phyloP scores from a whole-genome alignment of 2,329 filamentous ascomycete species.

The Alternaria novae-zelandiae region DNA sequence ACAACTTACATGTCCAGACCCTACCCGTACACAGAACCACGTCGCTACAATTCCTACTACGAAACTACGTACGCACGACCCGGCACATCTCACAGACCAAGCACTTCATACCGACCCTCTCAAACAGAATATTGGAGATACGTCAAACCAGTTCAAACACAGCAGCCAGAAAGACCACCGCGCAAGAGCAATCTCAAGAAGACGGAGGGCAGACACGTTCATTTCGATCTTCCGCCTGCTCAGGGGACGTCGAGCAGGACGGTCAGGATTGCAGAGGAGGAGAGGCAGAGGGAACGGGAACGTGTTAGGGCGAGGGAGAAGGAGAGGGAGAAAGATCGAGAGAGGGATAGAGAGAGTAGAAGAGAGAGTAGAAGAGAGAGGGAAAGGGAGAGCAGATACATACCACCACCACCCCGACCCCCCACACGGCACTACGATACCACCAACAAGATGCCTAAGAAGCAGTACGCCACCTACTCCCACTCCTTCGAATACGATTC shows the following conservation, averaged over 20 bases:
- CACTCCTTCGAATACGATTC: not conserved
- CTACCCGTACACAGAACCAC: not conserved
- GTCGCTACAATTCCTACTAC: constrained; percentile 2
- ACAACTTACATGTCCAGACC: constrained; percentile 4
- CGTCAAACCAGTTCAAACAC: not conserved
- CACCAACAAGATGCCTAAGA: not conserved
- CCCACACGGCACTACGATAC: not conserved
- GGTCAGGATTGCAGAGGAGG: not conserved
- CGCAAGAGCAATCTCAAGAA: not conserved
- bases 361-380: not conserved
- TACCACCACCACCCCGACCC: not conserved
- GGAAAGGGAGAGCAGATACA: not conserved
- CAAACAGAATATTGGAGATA: not conserved
- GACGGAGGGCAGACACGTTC: constrained; percentile 8
- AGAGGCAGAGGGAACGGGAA: not conserved
- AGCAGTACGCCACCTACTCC: not conserved
- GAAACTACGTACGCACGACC: not conserved
- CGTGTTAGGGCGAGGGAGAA: not conserved
- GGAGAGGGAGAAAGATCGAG: not conserved
- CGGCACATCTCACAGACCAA: not conserved
- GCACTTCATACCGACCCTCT: not conserved
- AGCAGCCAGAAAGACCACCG: not conserved
- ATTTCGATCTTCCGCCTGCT: not conserved
- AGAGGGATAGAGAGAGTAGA: not conserved
- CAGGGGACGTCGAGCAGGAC: not conserved